Evolutionary conservation across 768 basidiomycete genomes (phyloP).

Genomic region (Lactarius deliciosus): DNA sequence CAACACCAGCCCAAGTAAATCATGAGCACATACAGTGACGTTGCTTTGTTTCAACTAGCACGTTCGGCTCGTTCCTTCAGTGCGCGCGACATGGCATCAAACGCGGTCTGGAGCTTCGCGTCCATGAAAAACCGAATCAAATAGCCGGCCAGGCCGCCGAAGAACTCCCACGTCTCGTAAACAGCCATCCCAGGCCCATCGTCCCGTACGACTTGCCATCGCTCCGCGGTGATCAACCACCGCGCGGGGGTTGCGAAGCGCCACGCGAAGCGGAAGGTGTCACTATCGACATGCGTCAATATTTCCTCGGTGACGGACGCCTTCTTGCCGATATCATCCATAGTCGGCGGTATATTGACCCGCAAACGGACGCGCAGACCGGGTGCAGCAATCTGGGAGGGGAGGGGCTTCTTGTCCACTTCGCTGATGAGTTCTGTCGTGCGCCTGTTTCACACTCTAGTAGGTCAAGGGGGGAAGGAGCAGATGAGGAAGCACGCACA

Average conservation of each 20-base stretch:
- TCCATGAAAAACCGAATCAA: constrained; percentile 14
- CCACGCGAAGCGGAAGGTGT: constrained; percentile 16
- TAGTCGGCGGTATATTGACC: constrained; percentile 11
- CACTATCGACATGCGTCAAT: constrained; percentile 13
- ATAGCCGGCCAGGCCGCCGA: constrained; percentile 16
- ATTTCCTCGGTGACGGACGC: constrained; percentile 10
- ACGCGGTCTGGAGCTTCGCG: constrained; percentile 17
- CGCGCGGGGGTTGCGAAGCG: constrained; percentile 17
- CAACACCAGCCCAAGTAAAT: background rate
- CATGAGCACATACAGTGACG: background rate
- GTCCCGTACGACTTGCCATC: constrained; percentile 20
- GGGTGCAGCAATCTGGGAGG: background rate
- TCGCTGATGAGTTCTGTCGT: constrained; percentile 10
- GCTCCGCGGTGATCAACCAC: constrained; percentile 19
- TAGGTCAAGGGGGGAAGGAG: background rate
- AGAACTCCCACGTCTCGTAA: constrained; percentile 22
- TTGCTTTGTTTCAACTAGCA: background rate
- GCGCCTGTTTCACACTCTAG: background rate
- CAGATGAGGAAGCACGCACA: background rate
- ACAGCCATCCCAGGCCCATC: background rate
- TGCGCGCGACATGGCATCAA: constrained; percentile 16
- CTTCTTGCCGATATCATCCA: constrained; percentile 11
- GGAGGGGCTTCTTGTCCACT: constrained; percentile 6
- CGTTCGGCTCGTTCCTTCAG: constrained; percentile 19
- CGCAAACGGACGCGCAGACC: constrained; percentile 9